Base-by-base conservation (phyloP, 768 basidiomycete species). In the Lactarius sp. region DNA sequence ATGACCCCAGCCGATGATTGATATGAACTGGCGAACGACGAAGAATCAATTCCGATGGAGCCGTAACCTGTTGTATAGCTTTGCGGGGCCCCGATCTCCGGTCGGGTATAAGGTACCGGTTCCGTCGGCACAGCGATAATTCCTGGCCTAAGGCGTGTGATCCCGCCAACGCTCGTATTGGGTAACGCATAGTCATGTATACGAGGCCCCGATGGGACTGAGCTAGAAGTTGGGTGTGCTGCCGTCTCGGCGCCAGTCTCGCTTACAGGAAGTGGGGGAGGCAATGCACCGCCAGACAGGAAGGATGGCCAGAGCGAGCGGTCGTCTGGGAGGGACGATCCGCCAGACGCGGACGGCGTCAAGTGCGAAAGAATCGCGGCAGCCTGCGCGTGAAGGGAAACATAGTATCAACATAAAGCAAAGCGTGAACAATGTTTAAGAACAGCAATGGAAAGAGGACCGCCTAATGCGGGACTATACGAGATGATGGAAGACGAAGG, bases 361-460 rank as follows among this genome's bases (percentile, higher is more conserved):
- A 96, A 79, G 73, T 94, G 93, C 4, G 91, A 91, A 51, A 99
- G 83, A 66, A 99, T 98, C 18, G 96, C 92, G 2, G 96, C 96
- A 18, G 95, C 95, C 87, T 92, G 69, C 22, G 59, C 31, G 64
- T 68, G 49, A 60, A 61, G 34, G 27, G 31, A 13, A 41, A 51
- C 31, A 59, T 62, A 53, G 56, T 46, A 56, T 59, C 39, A 62
- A 39, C 27, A 41, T 14, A 41, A 41, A 20, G 34, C 6, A 16
- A 16, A n/a, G 18, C 41, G 34, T 31, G 27, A 20, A 27, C 10
- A 31, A 4, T 18, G 16, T 42, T 3, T 37, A 20, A 37, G 49
- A 50, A n/a, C 10, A 36, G 36, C 13, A 46, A 41, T 34, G 34
- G 56, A 41, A 57, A 64, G 8, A 14, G 7, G 13, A 27, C 41